phyloP scores from a whole-genome alignment of 2,329 filamentous ascomycete species.

The Aspergillus neoniger region DNA sequence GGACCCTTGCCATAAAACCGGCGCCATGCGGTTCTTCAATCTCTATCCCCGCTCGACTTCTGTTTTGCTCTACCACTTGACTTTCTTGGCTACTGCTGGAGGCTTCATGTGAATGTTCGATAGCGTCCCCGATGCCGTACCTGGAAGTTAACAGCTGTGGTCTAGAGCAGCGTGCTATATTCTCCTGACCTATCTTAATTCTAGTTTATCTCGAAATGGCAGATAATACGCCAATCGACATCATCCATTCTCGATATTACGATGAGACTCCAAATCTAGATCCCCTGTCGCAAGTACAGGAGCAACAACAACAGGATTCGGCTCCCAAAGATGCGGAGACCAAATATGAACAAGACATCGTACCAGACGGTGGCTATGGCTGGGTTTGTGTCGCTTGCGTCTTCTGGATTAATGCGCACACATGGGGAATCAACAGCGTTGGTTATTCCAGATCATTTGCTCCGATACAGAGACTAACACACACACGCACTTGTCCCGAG shows the following conservation, averaged over 20 bases:
- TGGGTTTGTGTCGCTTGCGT: conserved; percentile 61
- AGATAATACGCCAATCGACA: conserved; percentile 35
- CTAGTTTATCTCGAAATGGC: conserved; percentile 25
- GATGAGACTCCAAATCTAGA: conserved; percentile 7
- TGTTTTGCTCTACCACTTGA: neutral
- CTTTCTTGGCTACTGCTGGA: neutral
- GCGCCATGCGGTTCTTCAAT: neutral
- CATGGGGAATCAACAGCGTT: conserved; percentile 72
- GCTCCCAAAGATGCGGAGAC: conserved; percentile 27
- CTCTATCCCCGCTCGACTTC: neutral
- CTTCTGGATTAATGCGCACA: conserved; percentile 66
- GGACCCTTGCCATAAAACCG: neutral
- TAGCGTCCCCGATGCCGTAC: neutral
- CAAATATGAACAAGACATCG: conserved; percentile 37
- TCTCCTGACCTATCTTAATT: neutral
- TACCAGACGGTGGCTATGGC: conserved; percentile 61
- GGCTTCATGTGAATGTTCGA: neutral
- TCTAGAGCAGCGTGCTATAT: neutral
- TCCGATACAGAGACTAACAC: neutral
- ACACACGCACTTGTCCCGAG: neutral
- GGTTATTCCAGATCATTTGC: conserved; percentile 21
- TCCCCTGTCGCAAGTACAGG: neutral
- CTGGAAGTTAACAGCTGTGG: neutral
- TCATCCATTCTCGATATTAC: conserved; percentile 27
- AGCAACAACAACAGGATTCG: conserved; percentile 12